These are phyloP conservation scores for Croton laevigatus DNA, from an alignment of 441 rosid species.

Conservation along the genomic window DNA sequence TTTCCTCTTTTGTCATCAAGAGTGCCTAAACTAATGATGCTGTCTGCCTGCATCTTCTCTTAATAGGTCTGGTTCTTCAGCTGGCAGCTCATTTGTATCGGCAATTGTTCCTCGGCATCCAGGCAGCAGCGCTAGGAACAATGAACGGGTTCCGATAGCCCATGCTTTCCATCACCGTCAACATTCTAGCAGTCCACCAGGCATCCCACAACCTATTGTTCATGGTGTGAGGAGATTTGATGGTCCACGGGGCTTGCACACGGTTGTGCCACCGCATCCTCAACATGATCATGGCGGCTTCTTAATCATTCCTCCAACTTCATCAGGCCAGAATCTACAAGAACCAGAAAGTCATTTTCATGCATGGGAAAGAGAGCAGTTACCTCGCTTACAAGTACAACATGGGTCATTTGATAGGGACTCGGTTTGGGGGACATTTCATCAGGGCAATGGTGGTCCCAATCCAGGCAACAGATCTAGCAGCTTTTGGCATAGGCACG, in stretches of 20 bases:
- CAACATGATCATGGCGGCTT: conserved; percentile 36
- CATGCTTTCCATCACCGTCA: conserved; percentile 51
- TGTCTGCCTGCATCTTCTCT: conserved; percentile 2
- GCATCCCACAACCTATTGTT: conserved; percentile 30
- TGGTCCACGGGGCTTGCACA: conserved; percentile 34
- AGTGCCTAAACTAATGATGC: conserved; percentile 10
- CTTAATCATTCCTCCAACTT: conserved; percentile 37
- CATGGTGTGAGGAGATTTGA: conserved; percentile 41
- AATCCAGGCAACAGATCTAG: conserved; percentile 36
- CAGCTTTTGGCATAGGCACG: conserved; percentile 35
- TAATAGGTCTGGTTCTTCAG: conserved; percentile 49
- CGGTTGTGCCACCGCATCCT: conserved; percentile 26
- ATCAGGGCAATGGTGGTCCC: conserved; percentile 23
- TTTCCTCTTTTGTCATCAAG: neutral
- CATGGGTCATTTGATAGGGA: conserved; percentile 26
- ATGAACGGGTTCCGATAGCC: conserved; percentile 46
- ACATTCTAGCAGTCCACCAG: conserved; percentile 32
- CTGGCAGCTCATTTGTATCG: conserved; percentile 40
- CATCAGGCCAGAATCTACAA: conserved; percentile 32
- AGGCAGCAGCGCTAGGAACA: conserved; percentile 45
- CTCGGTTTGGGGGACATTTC: conserved; percentile 36
- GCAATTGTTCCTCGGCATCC: conserved; percentile 47
- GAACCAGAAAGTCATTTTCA: conserved; percentile 38
- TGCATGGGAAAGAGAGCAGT: conserved; percentile 42
- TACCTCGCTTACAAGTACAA: conserved; percentile 41